A percentile compares a stretch with the other conserved stretches of the same genome.
phyloP scores from a whole-genome alignment of 768 basidiomycete species.

The Trametes sanguinea region DNA sequence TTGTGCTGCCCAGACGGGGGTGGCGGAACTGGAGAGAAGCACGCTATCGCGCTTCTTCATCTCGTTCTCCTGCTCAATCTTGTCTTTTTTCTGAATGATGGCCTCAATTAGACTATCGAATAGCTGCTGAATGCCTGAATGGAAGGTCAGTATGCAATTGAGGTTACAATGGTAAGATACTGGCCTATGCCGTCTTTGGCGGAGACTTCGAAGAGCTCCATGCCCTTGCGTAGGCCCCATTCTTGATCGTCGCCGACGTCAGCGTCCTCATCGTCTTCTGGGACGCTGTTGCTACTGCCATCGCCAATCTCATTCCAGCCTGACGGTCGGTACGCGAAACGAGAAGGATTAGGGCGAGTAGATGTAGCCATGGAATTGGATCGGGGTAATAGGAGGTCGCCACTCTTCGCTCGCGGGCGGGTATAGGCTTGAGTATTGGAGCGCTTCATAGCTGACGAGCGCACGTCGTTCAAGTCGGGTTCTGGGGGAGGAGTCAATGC shows the following conservation, averaged over 20 bases:
- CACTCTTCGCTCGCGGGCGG: constrained; percentile 47
- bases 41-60: constrained; percentile 83
- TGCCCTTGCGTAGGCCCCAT: constrained; percentile 79
- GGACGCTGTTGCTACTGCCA: constrained; percentile 65
- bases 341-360: constrained; percentile 37
- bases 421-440: constrained; percentile 35
- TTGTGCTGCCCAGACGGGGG: constrained; percentile 77
- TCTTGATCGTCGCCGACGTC: constrained; percentile 56
- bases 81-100: constrained; percentile 77
- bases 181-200: constrained; percentile 85
- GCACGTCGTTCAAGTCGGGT: constrained; percentile 54
- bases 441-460: constrained; percentile 46
- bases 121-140: constrained; percentile 72
- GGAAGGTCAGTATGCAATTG: constrained; percentile 10
- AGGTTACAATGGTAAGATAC: constrained; percentile 27
- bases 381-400: constrained; percentile 37
- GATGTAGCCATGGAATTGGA: constrained; percentile 21
- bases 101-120: constrained; percentile 79
- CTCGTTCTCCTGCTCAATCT: constrained; percentile 81
- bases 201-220: constrained; percentile 90
- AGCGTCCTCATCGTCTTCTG: constrained; percentile 55
- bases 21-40: constrained; percentile 59
- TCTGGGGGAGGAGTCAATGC: constrained; percentile 63
- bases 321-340: constrained; percentile 51
- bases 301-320: constrained; percentile 60